Base-by-base conservation (phyloP, 768 basidiomycete species). In the Xerocomellus intermedius region DNA sequence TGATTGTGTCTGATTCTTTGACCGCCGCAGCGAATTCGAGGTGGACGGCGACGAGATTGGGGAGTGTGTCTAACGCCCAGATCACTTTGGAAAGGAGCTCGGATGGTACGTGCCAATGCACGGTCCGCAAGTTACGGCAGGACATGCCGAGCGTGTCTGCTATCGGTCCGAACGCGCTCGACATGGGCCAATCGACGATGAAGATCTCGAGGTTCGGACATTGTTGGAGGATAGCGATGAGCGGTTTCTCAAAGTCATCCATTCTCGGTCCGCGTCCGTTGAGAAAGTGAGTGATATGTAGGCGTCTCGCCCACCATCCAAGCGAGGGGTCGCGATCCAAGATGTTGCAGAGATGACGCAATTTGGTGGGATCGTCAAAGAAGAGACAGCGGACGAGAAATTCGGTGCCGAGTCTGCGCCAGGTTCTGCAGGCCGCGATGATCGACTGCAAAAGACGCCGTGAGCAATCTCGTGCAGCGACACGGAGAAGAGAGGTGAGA, bases 141-240 rank as follows among this genome's bases (percentile, higher is more conserved):
- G 73, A 81, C 2, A 73, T 78, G 47, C 79, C 78, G 1, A 91
- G 75, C 0, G 87, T 77, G 61, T 89, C 82, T 0, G 79, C 84
- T n/a, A 90, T 76, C 0, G 83, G 74, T 2, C 83, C 81, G 56
- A 90, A 87, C 14, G 82, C 77, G 4, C 55, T 67, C 4, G 79
- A 74, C 73, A 90, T 75, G 0, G 87, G 82, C 73, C 82, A 83
- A 56, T 87, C 85, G 42, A 87, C 71, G 35, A 87, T 76, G 69
- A 90, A 87, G 8, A 87, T 82, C 58, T 88, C 81, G 47, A 91
- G 81, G 60, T 89, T 89, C 5, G 86, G 85, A 57, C 85, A 87
- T 51, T 81, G 86, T 13, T 72, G 71, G 32, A 90, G 79, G 52
- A 89, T 76, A 26, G 81, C 75, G 9, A 81, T 71, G 21, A 91